A percentile compares a stretch with the other conserved stretches of the same genome.
phyloP scores from a whole-genome alignment of 2,329 filamentous ascomycete genomes.

The Fusarium vanettenii region DNA sequence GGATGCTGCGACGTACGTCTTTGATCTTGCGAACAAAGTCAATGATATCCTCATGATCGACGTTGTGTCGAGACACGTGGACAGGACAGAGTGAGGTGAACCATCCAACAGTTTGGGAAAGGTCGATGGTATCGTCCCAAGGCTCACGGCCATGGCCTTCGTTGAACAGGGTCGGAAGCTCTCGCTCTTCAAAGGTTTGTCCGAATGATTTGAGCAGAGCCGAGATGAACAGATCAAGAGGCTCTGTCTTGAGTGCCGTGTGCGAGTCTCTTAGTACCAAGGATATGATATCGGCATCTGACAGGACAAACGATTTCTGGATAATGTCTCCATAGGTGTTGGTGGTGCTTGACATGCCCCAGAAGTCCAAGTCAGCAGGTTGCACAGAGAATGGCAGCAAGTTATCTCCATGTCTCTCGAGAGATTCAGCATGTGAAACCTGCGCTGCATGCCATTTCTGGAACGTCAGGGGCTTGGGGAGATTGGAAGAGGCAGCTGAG shows the following conservation, averaged over 20 bases:
- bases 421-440: conserved; percentile 42
- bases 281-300: neutral
- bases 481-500: conserved; percentile 22
- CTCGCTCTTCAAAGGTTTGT: conserved; percentile 48
- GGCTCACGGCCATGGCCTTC: conserved; percentile 57
- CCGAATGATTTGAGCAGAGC: conserved; percentile 50
- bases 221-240: conserved; percentile 54
- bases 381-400: conserved; percentile 16
- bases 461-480: conserved; percentile 48
- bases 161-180: conserved; percentile 50
- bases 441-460: conserved; percentile 53
- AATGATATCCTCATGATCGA: neutral
- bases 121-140: conserved; percentile 47
- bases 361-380: conserved; percentile 25
- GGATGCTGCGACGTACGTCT: conserved; percentile 17
- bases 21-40: conserved; percentile 23
- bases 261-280: conserved; percentile 43
- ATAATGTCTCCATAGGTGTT: conserved; percentile 25
- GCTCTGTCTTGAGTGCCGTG: conserved; percentile 47
- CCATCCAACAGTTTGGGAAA: conserved; percentile 57
- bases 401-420: neutral
- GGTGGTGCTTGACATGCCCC: conserved; percentile 21
- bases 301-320: conserved; percentile 10
- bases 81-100: conserved; percentile 57
- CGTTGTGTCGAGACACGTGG: conserved; percentile 2